Base-by-base conservation (phyloP, 768 basidiomycete species). In the Agaricus subrufescens region DNA sequence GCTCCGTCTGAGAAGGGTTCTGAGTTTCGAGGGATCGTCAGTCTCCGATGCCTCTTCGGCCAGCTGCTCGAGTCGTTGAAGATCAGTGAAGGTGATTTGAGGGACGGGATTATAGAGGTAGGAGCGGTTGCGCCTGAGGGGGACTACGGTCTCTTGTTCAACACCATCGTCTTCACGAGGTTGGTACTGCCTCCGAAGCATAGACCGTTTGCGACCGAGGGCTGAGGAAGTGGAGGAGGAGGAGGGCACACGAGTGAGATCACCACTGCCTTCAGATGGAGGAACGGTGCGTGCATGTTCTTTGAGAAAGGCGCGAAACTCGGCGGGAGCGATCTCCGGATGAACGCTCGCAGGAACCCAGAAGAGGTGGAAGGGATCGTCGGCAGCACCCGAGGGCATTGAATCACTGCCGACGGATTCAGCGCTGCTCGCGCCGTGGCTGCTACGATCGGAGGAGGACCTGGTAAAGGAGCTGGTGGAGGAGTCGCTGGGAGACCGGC, bases 261-360 rank as follows among this genome's bases (percentile, higher is more conserved):
- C 57, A 27, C 67, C 67, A 60, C 75, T 82, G 59, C 83, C 85
- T 27, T 77, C 70, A 38, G 81, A 70, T 11, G 83, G 75, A 45
- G 80, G 78, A 39, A 56, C 49, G 7, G 79, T 70, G 58, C 86
- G 82, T 10, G 94, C 82, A 73, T 98, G 97, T 63, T 96, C 91
- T 69, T 94, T 91, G 62, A 99, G 83, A 68, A 99, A 98, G 10
- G 86, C 89, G 50, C 92, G 84, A 71, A 99, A 99, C 70, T 98
- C 94, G 46, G 86, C 89, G 25, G 97, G 97, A 0, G 95, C 96
- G 65, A 99, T 91, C 75, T 99, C 97, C 30, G 97, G 97, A 68
- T 98, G 97, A 37, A 98, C 77, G 56, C 88, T 84, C 14, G 97
- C 97, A 52, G 97, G 97, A 29, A 99, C 94, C 97, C 97, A 99